phyloP scores from a whole-genome alignment of 495 filamentous ascomycete species.

The Daldinia decipiens region DNA sequence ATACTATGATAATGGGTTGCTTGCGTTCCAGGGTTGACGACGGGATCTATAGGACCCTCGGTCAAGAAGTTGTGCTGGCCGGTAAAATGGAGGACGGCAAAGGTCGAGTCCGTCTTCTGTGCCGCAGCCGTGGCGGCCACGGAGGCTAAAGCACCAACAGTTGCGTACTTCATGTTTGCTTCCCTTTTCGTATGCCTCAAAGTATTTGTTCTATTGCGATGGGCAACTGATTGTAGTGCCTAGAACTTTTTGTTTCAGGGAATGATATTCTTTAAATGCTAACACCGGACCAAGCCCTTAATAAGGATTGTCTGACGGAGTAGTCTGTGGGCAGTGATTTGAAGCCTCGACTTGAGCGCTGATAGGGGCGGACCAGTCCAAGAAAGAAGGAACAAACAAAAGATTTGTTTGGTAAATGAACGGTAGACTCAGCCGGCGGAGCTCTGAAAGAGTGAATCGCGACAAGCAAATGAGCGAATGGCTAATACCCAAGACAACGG shows the following conservation, averaged over 20 bases:
- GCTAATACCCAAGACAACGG: constrained; percentile 37
- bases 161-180: constrained; percentile 45
- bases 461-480: constrained; percentile 46
- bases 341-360: constrained; percentile 21
- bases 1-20: constrained; percentile 74
- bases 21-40: constrained; percentile 66
- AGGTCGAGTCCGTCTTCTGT: constrained; percentile 50
- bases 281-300: constrained; percentile 24
- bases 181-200: constrained; percentile 16
- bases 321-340: constrained; percentile 20
- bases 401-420: constrained; percentile 49
- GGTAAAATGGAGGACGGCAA: constrained; percentile 59
- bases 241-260: constrained; percentile 29
- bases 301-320: constrained; percentile 24
- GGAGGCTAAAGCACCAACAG: constrained; percentile 43
- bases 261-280: constrained; percentile 38
- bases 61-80: constrained; percentile 58
- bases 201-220: constrained; percentile 8
- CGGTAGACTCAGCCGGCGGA: constrained; percentile 54
- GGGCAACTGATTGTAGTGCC: constrained; percentile 12
- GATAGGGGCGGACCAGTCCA: constrained; percentile 34
- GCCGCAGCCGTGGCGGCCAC: constrained; percentile 49
- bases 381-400: constrained; percentile 48
- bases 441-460: constrained; percentile 34
- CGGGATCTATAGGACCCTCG: constrained; percentile 70